Conservation (phyloP, 2,329 filamentous ascomycete species). For the Colletotrichum gloeosporioides region DNA sequence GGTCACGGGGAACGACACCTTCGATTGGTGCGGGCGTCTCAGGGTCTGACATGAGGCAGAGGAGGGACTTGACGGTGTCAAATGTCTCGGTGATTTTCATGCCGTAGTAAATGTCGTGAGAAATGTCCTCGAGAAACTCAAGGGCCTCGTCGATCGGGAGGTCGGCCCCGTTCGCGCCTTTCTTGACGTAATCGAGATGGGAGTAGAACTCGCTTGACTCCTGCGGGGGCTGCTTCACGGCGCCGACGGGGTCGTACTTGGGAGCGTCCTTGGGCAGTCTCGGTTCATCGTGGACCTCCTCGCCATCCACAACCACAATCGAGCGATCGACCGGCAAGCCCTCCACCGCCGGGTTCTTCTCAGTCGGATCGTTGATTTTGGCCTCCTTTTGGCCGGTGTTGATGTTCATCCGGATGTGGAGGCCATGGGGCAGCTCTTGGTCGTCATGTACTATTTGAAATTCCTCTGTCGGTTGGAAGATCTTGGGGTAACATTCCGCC, state of each 20-base stretch:
- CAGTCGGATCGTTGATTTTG: slow-evolving; percentile 66
- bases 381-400: slow-evolving; percentile 69
- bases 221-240: slow-evolving; percentile 56
- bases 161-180: slow-evolving; percentile 26
- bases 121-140: slow-evolving; percentile 64
- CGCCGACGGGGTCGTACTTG: slow-evolving; percentile 60
- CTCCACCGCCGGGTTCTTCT: slow-evolving; percentile 50
- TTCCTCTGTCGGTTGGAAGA: slow-evolving; percentile 68
- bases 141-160: slow-evolving; percentile 55
- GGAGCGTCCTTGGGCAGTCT: slow-evolving; percentile 56
- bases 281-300: slow-evolving; percentile 35
- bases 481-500: slow-evolving; percentile 68
- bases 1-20: slow-evolving; percentile 43
- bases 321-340: slow-evolving; percentile 59
- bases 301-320: slow-evolving; percentile 60
- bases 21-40: slow-evolving; percentile 27
- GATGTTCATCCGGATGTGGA: slow-evolving; percentile 71
- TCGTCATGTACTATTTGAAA: slow-evolving; percentile 69
- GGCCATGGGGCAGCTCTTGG: slow-evolving; percentile 68
- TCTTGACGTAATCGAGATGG: slow-evolving; percentile 24
- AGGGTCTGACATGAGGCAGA: slow-evolving; percentile 56
- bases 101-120: slow-evolving; percentile 75
- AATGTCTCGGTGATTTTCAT: slow-evolving; percentile 64
- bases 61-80: slow-evolving; percentile 57
- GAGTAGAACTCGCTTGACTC: slow-evolving; percentile 32